Evolutionary conservation across 23 red algal species (phyloP).

Genomic region (Gracilaria vermiculophylla): DNA sequence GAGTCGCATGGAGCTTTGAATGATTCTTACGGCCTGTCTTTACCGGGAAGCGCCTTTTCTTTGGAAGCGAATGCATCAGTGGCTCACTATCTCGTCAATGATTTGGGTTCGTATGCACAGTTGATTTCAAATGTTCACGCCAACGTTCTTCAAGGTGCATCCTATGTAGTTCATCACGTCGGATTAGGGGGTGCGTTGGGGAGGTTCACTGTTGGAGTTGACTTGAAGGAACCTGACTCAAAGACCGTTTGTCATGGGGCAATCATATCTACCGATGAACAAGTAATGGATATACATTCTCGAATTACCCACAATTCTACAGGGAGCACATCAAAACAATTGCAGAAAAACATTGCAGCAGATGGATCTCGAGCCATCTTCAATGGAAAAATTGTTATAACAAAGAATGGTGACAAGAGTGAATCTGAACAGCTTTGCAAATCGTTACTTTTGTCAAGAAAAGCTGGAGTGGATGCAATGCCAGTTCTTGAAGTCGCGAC

Average conservation of each 20-base stretch:
- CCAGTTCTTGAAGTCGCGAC: constrained; percentile 85
- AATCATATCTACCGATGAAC: constrained; percentile 31
- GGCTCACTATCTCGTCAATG: constrained; percentile 62
- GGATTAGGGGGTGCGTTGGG: constrained; percentile 38
- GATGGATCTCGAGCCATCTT: constrained; percentile 74
- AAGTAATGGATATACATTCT: constrained; percentile 76
- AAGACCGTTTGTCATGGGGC: constrained; percentile 26
- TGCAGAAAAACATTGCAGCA: constrained; percentile 89
- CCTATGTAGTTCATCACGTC: constrained; percentile 49
- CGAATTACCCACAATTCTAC: constrained; percentile 68
- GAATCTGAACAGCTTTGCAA: constrained; percentile 81
- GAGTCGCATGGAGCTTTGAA: constrained; percentile 55
- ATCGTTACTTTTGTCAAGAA: constrained; percentile 76
- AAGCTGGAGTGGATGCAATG: constrained; percentile 79
- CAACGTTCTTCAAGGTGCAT: constrained; percentile 5
- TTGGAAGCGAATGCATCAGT: constrained; percentile 57
- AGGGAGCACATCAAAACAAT: constrained; percentile 52
- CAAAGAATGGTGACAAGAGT: constrained; percentile 45
- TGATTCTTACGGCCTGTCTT: constrained; percentile 38
- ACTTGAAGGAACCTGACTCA: constrained; percentile 48
- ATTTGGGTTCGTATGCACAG: constrained; percentile 40
- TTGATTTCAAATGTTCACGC: constrained; percentile 52
- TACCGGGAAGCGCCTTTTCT: constrained; percentile 14
- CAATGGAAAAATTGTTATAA: constrained; percentile 77
- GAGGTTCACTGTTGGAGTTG: constrained; percentile 54